phyloP scores from a whole-genome alignment of 2,329 filamentous ascomycete genomes.

The Ceratocystis smalleyi region DNA sequence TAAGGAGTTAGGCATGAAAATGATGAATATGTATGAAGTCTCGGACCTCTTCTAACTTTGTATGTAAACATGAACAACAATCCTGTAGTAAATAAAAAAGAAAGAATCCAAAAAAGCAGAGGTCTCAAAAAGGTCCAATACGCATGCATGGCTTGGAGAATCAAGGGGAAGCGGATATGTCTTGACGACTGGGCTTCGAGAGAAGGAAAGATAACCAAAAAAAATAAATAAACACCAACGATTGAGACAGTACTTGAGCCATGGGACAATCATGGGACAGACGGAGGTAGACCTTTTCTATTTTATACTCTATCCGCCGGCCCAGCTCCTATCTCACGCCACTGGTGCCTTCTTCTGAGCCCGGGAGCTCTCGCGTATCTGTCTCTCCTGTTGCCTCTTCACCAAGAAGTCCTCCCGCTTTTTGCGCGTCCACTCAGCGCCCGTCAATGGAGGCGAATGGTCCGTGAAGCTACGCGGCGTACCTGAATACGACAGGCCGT shows the following conservation, averaged over 20 bases:
- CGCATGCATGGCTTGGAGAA: neutral
- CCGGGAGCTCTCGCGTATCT: slow-evolving; percentile 4
- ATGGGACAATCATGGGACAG: no score
- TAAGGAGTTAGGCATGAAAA: neutral
- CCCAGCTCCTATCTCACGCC: neutral
- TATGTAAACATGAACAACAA: neutral
- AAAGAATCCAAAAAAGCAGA: slow-evolving; percentile 12
- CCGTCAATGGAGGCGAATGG: neutral
- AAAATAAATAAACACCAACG: no score
- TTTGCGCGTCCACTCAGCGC: slow-evolving; percentile 26
- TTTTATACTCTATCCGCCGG: no score
- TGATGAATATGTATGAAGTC: neutral
- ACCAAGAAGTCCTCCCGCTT: slow-evolving; percentile 12
- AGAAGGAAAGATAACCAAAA: no score
- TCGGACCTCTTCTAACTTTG: neutral
- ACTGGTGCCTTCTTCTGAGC: slow-evolving; percentile 27
- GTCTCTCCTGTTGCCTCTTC: slow-evolving; percentile 13
- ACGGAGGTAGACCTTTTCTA: no score
- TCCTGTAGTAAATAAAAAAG: slow-evolving; percentile 6
- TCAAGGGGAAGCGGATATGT: neutral
- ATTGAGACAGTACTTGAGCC: no score
- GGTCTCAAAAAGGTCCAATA: slow-evolving; percentile 8
- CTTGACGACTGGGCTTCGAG: no score
- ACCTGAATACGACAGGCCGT: neutral
- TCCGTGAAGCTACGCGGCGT: slow-evolving; percentile 9